Percentiles rank a stretch among this genome's conserved stretches.
phyloP scores from a whole-genome alignment of 305 asterid species.

The Solanum hybrid region DNA sequence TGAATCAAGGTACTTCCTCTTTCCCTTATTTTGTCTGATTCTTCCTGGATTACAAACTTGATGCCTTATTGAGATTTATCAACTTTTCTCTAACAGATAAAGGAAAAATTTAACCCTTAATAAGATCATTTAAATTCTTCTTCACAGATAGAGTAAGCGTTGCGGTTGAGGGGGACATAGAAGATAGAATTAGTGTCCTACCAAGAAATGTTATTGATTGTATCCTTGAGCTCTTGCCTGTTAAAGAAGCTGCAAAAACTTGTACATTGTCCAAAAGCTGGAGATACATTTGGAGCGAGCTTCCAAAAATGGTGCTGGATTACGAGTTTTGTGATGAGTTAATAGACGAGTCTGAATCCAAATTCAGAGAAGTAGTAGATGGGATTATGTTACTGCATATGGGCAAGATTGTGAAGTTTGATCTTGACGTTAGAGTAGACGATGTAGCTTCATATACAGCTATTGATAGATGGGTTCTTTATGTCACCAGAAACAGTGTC shows the following conservation, averaged over 20 bases:
- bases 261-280: slow-evolving; percentile 4
- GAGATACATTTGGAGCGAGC: slow-evolving; percentile 1
- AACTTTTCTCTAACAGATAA: not conserved
- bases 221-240: not conserved
- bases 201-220: not conserved
- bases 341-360: not conserved
- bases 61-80: not conserved
- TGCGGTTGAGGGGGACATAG: not conserved
- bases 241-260: slow-evolving; percentile 3
- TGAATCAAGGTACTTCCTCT: not conserved
- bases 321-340: not conserved
- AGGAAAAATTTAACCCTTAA: not conserved
- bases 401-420: not conserved
- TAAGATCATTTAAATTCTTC: not conserved
- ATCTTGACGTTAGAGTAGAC: not conserved
- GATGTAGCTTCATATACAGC: not conserved
- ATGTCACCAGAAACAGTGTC: not conserved
- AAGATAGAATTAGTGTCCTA: not conserved
- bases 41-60: not conserved
- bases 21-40: not conserved
- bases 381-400: slow-evolving; percentile 1
- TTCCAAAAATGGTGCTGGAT: not conserved
- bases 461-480: slow-evolving; percentile 6
- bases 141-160: not conserved
- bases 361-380: not conserved